These are phyloP conservation scores for Neoconidiobolus thromboides DNA, from an alignment of 371 early-diverging fungal species.

Conservation along the genomic window DNA sequence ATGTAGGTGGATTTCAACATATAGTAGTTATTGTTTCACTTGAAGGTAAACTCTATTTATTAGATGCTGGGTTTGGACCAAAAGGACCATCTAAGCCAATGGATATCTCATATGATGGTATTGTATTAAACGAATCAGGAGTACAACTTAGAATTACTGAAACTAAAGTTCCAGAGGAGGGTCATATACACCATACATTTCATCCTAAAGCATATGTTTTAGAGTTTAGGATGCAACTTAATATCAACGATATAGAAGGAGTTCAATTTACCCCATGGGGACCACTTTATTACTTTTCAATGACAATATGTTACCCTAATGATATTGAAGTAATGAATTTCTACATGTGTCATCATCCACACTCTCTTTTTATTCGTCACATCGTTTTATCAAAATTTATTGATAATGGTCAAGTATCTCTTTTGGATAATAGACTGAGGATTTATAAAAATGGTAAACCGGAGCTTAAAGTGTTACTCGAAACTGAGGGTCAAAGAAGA, in stretches of 20 bases:
- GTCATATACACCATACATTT: neutral
- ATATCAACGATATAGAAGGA: neutral
- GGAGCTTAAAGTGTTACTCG: neutral
- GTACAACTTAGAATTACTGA: no score
- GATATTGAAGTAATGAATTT: neutral
- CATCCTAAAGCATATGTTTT: neutral
- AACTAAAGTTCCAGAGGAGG: neutral
- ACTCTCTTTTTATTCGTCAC: neutral
- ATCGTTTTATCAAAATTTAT: neutral
- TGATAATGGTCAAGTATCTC: neutral
- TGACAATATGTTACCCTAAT: neutral
- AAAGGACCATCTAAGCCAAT: neutral
- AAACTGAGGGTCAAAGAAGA: neutral
- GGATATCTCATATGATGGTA: no score
- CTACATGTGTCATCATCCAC: neutral
- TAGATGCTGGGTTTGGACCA: constrained; percentile 1
- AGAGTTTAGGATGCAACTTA: neutral
- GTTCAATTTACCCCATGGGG: neutral
- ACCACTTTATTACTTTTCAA: neutral
- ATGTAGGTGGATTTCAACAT: neutral
- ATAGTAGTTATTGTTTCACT: neutral
- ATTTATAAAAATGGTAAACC: neutral
- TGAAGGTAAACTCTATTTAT: neutral
- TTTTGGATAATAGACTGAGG: neutral
- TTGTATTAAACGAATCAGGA: no score